Base-by-base conservation (phyloP, 2,329 filamentous ascomycete species). In the Diplodia scrobiculata region DNA sequence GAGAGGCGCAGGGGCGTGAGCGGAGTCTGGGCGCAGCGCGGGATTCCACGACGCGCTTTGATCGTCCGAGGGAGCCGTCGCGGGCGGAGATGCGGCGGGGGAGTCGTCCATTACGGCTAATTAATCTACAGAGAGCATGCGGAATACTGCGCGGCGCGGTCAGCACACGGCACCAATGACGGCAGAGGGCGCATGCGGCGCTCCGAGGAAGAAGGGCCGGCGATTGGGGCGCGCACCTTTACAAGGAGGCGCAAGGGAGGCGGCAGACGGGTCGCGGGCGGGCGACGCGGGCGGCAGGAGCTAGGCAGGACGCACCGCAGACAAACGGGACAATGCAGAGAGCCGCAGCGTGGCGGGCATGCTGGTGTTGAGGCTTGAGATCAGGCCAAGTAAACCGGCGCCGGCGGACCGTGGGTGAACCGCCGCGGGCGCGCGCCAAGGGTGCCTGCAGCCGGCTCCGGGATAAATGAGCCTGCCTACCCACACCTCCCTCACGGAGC, bases 21-120 rank as follows among this genome's bases (percentile, higher is more conserved):
- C 69, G 55, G 68, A 70, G 66, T 84, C 79, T 45, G 81, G 79
- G 72, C 82, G 77, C 68, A 84, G 74, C 21, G 84, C 84, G 52
- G 84, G 84, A 77, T 87, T 83, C 85, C 84, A 86, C 21, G 81
- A 80, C 64, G 79, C 70, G 65, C 36, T 62, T 55, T 55, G 63
- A 65, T 65, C 52, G 63, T 65, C 63, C 38, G 41, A 45, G 27
- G 63, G 53, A 62, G 58, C 58, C 58, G 50, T 62, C 58, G 41
- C 45, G 10, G 58, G 58, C 41, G 58, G 58, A 36, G 58, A 62
- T 50, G 58, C 29, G 58, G 58, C 58, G 58, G 58, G 58, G 48
- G 32, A 36, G 58, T n/a, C 58, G 58, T 62, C 45, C 58, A 62
- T 62, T 50, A 62, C 38, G 58, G 41, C 36, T 34, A 62, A 62